Evolutionary conservation across 345 rosid species (phyloP).

Genomic region (Nephelium lappaceum): DNA sequence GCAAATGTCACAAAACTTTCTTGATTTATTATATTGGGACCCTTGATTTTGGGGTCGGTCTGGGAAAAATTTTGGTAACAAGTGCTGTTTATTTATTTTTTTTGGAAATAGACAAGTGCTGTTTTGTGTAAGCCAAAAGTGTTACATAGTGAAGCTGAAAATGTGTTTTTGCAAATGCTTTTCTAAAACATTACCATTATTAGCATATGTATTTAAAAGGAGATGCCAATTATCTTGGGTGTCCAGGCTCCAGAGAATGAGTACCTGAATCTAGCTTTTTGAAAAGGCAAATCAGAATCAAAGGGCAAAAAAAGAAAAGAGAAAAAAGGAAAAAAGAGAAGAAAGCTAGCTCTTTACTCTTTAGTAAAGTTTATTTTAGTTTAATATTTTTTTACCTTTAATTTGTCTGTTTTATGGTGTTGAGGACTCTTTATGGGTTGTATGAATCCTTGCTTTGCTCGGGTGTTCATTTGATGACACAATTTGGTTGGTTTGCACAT

Average conservation of each 20-base stretch:
- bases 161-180: too few relatives aligned
- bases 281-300: conserved; percentile 12
- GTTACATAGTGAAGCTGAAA: too few relatives aligned
- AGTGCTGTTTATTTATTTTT: too few relatives aligned
- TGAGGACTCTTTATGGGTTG: conserved; percentile 11
- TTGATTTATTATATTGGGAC: background rate
- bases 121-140: too few relatives aligned
- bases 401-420: background rate
- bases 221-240: background rate
- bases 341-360: background rate
- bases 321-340: background rate
- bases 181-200: too few relatives aligned
- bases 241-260: conserved; percentile 8
- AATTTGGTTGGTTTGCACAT: conserved; percentile 20
- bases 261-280: conserved; percentile 16
- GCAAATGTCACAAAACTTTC: conserved; percentile 17
- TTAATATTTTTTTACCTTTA: background rate
- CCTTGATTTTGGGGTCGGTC: background rate
- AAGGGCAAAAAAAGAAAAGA: background rate
- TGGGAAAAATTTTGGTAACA: background rate
- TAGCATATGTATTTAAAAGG: background rate
- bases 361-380: background rate
- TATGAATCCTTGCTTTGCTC: conserved; percentile 18
- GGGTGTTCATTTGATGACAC: background rate
- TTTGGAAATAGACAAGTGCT: too few relatives aligned